Conservation (phyloP, 352 stramenopile species). For the Halophytophthora batemanensis region DNA sequence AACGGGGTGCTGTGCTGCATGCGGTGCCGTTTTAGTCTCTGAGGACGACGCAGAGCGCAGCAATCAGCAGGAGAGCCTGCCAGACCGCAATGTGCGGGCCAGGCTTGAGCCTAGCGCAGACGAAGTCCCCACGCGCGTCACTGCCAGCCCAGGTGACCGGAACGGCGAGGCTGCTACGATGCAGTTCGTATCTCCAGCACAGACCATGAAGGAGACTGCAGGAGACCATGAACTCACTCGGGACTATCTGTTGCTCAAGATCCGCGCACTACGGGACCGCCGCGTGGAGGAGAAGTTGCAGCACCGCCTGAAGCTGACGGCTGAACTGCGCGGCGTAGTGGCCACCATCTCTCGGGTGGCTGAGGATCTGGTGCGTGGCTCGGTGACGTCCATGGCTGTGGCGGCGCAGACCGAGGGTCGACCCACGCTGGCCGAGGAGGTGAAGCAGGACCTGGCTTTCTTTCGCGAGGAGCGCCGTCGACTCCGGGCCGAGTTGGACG, state of each 20-base stretch:
- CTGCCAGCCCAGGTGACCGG: too few species aligned
- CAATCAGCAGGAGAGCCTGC: not conserved
- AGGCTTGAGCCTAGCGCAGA: not conserved
- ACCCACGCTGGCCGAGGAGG: conserved; percentile 23
- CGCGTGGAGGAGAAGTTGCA: conserved; percentile 19
- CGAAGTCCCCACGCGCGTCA: too few species aligned
- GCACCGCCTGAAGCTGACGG: conserved; percentile 25
- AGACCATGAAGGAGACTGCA: too few species aligned
- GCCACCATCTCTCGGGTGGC: conserved; percentile 26
- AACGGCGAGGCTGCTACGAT: too few species aligned
- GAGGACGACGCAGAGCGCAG: conserved; percentile 5
- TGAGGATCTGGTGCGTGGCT: conserved; percentile 18
- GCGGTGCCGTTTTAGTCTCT: not conserved
- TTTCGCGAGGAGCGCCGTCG: conserved; percentile 27
- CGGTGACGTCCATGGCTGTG: conserved; percentile 13
- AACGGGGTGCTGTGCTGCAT: too few species aligned
- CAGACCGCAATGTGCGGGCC: not conserved
- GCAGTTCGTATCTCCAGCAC: too few species aligned
- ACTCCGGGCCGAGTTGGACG: conserved; percentile 22
- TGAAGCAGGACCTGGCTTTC: conserved; percentile 28
- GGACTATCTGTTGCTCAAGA: conserved; percentile 12
- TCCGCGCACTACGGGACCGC: not conserved
- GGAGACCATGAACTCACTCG: conserved; percentile 6
- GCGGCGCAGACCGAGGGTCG: conserved; percentile 13
- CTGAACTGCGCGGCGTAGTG: conserved; percentile 27